phyloP scores from a whole-genome alignment of 2,329 filamentous ascomycete genomes.

The Aspergillus pseudoglaucus region DNA sequence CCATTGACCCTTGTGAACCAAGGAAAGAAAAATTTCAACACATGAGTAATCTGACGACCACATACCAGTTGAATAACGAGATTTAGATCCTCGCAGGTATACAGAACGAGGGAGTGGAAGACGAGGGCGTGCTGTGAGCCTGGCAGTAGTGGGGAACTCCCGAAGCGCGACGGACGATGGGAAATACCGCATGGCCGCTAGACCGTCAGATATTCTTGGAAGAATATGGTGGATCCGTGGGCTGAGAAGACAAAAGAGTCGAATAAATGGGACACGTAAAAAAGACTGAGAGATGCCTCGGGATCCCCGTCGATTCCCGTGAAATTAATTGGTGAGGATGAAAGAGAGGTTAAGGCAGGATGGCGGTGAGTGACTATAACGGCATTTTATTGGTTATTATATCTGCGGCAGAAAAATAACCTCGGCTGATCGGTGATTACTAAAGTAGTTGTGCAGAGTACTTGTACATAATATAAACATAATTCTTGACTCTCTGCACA shows the following conservation, averaged over 20 bases:
- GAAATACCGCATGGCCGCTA: conserved; percentile 3
- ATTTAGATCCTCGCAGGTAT: not conserved
- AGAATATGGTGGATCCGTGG: not conserved
- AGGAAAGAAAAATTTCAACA: not conserved
- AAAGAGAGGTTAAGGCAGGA: not conserved
- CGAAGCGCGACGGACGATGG: conserved; percentile 9
- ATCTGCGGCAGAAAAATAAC: not conserved
- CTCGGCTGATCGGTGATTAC: not conserved
- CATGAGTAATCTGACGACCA: not conserved
- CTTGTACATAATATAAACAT: no score
- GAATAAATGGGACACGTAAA: not conserved
- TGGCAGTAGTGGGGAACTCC: conserved; percentile 12
- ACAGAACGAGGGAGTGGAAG: conserved; percentile 1
- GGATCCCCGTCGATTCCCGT: not conserved
- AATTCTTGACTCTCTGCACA: no score
- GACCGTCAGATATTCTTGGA: not conserved
- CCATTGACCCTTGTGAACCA: no score
- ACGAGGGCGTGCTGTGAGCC: conserved; percentile 1
- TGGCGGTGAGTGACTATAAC: not conserved
- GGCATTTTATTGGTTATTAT: not conserved
- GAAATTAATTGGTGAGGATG: not conserved
- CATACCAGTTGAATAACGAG: conserved; percentile 4
- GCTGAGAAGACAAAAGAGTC: not conserved
- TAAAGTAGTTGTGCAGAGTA: not conserved
- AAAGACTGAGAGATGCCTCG: not conserved